Conservation (phyloP, 2,329 filamentous ascomycete genomes). For the Diatrype stigma region DNA sequence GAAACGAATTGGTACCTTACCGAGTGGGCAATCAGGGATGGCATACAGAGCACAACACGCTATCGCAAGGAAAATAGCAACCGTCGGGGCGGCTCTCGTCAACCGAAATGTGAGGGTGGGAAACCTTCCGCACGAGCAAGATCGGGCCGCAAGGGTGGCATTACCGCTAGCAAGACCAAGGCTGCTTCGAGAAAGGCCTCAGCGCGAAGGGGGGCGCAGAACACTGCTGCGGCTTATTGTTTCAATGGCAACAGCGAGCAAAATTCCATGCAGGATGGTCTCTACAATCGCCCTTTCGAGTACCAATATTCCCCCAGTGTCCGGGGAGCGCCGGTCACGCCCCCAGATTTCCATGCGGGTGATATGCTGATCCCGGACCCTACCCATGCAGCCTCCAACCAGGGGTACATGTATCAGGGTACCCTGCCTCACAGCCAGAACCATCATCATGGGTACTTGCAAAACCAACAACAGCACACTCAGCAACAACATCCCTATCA, state of each 20-base stretch:
- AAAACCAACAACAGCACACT: conserved; percentile 1
- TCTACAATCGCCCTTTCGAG: not conserved
- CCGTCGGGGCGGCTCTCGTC: conserved; percentile 10
- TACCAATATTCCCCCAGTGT: conserved; percentile 4
- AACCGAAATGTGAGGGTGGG: not conserved
- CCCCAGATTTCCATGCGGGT: conserved; percentile 6
- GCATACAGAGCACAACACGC: conserved; percentile 81
- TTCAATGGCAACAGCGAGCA: not conserved
- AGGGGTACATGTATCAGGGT: conserved; percentile 9
- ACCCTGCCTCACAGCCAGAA: conserved; percentile 5
- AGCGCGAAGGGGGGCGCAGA: conserved; percentile 4
- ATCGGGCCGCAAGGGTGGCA: conserved; percentile 24
- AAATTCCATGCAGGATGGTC: not conserved
- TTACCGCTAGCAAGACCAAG: conserved; percentile 20
- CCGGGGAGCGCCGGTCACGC: conserved; percentile 6
- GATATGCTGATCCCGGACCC: conserved; percentile 9
- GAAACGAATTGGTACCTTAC: conserved; percentile 74
- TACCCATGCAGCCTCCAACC: conserved; percentile 6
- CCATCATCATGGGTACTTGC: conserved; percentile 1
- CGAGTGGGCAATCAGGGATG: conserved; percentile 61
- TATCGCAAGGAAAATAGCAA: conserved; percentile 55
- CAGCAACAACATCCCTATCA: conserved; percentile 1
- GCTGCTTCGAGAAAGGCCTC: conserved; percentile 11
- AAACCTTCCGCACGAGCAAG: conserved; percentile 17
- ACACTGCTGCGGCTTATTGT: conserved; percentile 2